Conservation (phyloP, 164 flowering plant genomes). For the Piper longum region DNA sequence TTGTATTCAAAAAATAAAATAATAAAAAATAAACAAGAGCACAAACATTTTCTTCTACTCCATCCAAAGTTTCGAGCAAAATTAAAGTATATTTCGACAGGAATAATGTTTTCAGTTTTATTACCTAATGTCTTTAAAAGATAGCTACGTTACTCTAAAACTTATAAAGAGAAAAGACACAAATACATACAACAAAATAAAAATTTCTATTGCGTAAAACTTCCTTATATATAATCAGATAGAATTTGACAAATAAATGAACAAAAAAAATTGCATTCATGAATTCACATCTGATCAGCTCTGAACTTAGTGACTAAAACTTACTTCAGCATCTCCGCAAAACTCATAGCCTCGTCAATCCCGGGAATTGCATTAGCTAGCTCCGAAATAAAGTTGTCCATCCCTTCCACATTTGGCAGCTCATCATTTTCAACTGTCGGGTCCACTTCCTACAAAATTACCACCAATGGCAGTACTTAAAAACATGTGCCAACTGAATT, state of each 20-base stretch:
- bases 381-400: constrained; percentile 74
- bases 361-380: constrained; percentile 97
- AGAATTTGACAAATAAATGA: too few relatives aligned
- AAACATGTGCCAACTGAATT: neutral
- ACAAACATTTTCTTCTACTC: too few relatives aligned
- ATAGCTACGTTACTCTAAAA: neutral
- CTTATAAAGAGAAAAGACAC: neutral
- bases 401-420: constrained; percentile 38
- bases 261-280: too few relatives aligned
- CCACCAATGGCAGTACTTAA: neutral
- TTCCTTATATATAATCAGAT: too few relatives aligned
- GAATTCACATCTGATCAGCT: neutral
- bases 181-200: neutral
- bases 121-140: neutral
- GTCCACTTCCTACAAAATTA: constrained; percentile 69
- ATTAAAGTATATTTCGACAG: too few relatives aligned
- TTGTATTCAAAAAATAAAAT: too few relatives aligned
- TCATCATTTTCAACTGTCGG: constrained; percentile 85
- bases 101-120: too few relatives aligned
- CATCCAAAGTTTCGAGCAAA: too few relatives aligned
- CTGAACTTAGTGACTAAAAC: constrained; percentile 7
- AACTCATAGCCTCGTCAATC: constrained; percentile 98
- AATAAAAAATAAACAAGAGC: too few relatives aligned
- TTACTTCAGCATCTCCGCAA: constrained; percentile 98
- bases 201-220: neutral